Evolutionary conservation across 2,329 filamentous ascomycete genomes (phyloP).

Genomic region (Botrytis galanthina): DNA sequence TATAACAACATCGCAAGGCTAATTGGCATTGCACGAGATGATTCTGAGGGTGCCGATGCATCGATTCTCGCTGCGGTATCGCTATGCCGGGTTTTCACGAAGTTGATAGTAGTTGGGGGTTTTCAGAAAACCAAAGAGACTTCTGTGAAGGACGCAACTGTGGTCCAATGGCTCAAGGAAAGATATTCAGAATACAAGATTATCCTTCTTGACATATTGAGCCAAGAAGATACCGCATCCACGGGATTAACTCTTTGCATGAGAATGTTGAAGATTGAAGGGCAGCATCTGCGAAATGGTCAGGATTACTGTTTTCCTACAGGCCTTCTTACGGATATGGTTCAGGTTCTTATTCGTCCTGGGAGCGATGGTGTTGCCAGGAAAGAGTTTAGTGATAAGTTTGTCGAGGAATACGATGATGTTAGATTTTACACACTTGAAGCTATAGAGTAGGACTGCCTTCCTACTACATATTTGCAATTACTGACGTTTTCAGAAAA

Average conservation of each 20-base stretch:
- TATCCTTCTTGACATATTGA: slow-evolving; percentile 60
- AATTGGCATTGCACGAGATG: slow-evolving; percentile 56
- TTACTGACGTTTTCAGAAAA: slow-evolving; percentile 34
- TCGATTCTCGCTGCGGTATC: slow-evolving; percentile 71
- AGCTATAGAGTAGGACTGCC: slow-evolving; percentile 62
- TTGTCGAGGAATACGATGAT: slow-evolving; percentile 77
- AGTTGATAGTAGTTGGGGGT: slow-evolving; percentile 71
- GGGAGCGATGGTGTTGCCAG: slow-evolving; percentile 58
- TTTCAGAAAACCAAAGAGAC: slow-evolving; percentile 63
- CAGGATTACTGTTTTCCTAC: slow-evolving; percentile 69
- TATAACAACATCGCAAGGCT: slow-evolving; percentile 86
- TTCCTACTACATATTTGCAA: slow-evolving; percentile 21
- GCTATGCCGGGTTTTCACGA: slow-evolving; percentile 81
- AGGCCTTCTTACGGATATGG: slow-evolving; percentile 61
- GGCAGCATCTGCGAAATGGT: slow-evolving; percentile 57
- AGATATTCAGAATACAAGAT: slow-evolving; percentile 69
- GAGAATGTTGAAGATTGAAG: slow-evolving; percentile 80
- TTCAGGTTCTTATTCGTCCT: slow-evolving; percentile 60
- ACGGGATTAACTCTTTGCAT: slow-evolving; percentile 77
- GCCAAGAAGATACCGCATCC: slow-evolving; percentile 60
- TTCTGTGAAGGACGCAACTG: slow-evolving; percentile 70
- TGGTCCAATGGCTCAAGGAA: slow-evolving; percentile 76
- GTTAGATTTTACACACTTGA: slow-evolving; percentile 80
- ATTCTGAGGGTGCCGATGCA: slow-evolving; percentile 51
- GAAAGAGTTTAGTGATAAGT: slow-evolving; percentile 74